Evolutionary conservation across 192 early-diverging fungal species (phyloP).

Genomic region (Haplosporangium gracile): DNA sequence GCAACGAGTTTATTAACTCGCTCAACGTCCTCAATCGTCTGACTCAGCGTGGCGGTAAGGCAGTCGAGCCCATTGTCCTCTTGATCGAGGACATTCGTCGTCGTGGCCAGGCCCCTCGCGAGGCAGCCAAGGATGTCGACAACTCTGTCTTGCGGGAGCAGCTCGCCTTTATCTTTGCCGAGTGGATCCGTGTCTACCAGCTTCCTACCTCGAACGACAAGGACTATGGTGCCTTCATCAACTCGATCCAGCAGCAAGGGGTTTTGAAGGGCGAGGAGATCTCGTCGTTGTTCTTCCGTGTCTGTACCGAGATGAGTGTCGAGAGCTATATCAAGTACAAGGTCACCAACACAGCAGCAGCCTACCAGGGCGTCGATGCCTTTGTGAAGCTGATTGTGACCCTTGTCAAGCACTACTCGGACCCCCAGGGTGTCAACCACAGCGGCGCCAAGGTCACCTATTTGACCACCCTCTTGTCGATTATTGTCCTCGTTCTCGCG

Average conservation of each 20-base stretch:
- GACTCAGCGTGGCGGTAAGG: conserved; percentile 69
- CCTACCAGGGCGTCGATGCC: conserved; percentile 92
- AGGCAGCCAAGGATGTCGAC: conserved; percentile 62
- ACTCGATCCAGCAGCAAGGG: conserved; percentile 80
- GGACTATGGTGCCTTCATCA: conserved; percentile 72
- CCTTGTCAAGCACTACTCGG: conserved; percentile 80
- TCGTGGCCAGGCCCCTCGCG: conserved; percentile 48
- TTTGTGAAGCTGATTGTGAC: conserved; percentile 90
- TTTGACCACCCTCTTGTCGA: conserved; percentile 86
- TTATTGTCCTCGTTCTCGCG: conserved; percentile 87
- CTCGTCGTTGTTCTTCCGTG: conserved; percentile 90
- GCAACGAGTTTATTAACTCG: conserved; percentile 76
- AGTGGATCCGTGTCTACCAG: conserved; percentile 86
- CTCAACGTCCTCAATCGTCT: conserved; percentile 81
- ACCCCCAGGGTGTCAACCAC: conserved; percentile 66
- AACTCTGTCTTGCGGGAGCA: conserved; percentile 70
- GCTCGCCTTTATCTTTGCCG: conserved; percentile 76
- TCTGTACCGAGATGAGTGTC: conserved; percentile 88
- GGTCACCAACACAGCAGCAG: conserved; percentile 57
- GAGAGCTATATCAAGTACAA: conserved; percentile 80
- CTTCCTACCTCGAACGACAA: conserved; percentile 81
- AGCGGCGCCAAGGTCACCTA: conserved; percentile 72
- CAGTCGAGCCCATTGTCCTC: conserved; percentile 57
- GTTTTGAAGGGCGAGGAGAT: conserved; percentile 82
- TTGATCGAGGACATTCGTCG: conserved; percentile 71